Evolutionary conservation across 225 moss, liverwort and hornwort genomes (phyloP).

Genomic region (Asterella californica): DNA sequence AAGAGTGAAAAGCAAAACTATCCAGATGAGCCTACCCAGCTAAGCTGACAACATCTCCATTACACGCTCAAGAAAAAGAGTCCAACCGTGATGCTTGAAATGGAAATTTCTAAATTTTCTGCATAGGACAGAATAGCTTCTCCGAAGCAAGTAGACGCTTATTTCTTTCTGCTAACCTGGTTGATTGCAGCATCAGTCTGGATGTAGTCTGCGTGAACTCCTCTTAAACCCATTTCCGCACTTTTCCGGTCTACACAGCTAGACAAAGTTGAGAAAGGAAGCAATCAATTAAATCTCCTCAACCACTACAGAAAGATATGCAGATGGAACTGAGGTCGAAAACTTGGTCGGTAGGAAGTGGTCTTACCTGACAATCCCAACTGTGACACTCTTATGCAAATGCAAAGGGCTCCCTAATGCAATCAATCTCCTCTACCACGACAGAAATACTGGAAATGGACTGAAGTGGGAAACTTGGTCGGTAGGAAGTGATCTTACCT

Average conservation of each 20-base stretch:
- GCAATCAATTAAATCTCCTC: neutral
- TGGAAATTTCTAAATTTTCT: neutral
- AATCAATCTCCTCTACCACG: conserved; percentile 23
- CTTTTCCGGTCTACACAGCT: conserved; percentile 92
- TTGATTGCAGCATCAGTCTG: conserved; percentile 94
- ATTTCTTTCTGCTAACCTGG: conserved; percentile 45
- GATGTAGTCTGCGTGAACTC: conserved; percentile 73
- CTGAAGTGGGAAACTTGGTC: neutral
- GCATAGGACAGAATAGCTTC: neutral
- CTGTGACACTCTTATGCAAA: conserved; percentile 91
- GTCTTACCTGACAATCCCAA: conserved; percentile 83
- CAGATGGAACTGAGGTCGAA: neutral
- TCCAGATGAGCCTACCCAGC: too few relatives aligned
- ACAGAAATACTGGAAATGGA: neutral
- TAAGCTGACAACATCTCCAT: too few relatives aligned
- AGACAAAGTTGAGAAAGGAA: conserved; percentile 8
- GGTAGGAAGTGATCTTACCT: conserved; percentile 45
- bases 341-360: neutral
- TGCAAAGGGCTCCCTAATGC: conserved; percentile 93
- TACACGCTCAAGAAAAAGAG: neutral
- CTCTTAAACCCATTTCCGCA: conserved; percentile 80
- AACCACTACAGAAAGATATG: neutral
- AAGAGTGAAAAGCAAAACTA: too few relatives aligned
- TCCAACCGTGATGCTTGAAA: neutral
- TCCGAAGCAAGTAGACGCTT: neutral